phyloP scores from a whole-genome alignment of 2,329 filamentous ascomycete species.

The Fusarium burgessii region DNA sequence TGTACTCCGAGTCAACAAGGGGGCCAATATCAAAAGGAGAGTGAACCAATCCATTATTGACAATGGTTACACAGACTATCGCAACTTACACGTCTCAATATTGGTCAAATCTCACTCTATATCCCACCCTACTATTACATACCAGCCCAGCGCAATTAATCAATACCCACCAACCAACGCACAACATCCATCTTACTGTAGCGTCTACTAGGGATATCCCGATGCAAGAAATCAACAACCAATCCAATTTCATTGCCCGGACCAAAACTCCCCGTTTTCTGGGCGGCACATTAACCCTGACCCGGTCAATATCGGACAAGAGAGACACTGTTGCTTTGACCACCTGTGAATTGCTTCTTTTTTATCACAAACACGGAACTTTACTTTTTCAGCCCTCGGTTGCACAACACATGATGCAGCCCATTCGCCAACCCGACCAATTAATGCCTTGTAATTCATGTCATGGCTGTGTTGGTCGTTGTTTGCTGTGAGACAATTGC shows the following conservation, averaged over 20 bases:
- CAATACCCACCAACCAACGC: constrained; percentile 4
- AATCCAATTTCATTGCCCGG: constrained; percentile 1
- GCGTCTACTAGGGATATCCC: constrained; percentile 4
- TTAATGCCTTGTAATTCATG: neutral
- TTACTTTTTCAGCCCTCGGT: neutral
- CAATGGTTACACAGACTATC: neutral
- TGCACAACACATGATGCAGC: constrained; percentile 19
- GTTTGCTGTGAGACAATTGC: neutral
- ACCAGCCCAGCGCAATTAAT: neutral
- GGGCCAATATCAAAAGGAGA: neutral
- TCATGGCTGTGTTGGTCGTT: neutral
- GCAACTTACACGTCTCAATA: neutral
- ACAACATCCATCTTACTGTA: constrained; percentile 6
- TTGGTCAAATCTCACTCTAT: constrained; percentile 1
- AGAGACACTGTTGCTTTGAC: constrained; percentile 12
- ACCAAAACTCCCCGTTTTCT: neutral
- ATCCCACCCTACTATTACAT: neutral
- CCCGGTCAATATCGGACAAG: neutral
- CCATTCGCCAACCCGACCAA: constrained; percentile 1
- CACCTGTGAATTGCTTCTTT: constrained; percentile 13
- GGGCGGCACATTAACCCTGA: neutral
- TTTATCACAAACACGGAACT: constrained; percentile 3
- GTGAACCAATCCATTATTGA: neutral
- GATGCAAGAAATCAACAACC: constrained; percentile 18
- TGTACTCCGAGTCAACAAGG: neutral